Evolutionary conservation across 2,329 filamentous ascomycete genomes (phyloP).

Genomic region (Verticillium nubilum): DNA sequence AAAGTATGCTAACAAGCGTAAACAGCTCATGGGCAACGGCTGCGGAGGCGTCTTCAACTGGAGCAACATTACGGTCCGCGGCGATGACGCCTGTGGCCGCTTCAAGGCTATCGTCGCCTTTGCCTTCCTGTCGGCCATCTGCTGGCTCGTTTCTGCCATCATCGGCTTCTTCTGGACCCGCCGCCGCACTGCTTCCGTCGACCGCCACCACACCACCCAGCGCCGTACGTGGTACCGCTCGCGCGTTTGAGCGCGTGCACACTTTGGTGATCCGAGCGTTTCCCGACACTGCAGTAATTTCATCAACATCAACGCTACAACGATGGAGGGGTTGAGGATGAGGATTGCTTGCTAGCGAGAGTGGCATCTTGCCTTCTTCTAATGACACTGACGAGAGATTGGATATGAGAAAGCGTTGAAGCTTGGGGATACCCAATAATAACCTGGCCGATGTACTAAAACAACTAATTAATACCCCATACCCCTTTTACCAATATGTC

Average conservation of each 20-base stretch:
- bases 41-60: slow-evolving; percentile 58
- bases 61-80: slow-evolving; percentile 43
- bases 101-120: slow-evolving; percentile 71
- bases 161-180: slow-evolving; percentile 52
- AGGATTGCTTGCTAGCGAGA: background rate
- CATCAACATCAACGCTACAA: background rate
- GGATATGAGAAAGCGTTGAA: background rate
- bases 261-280: background rate
- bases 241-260: slow-evolving; percentile 27
- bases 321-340: background rate
- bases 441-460: slow-evolving; percentile 1
- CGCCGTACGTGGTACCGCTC: slow-evolving; percentile 37
- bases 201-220: slow-evolving; percentile 12
- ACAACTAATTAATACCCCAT: background rate
- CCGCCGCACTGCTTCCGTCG: slow-evolving; percentile 26
- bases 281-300: background rate
- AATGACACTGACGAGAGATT: background rate
- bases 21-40: slow-evolving; percentile 34
- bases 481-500: too few relatives aligned
- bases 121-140: slow-evolving; percentile 62
- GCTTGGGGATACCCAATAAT: slow-evolving; percentile 4
- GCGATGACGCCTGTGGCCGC: slow-evolving; percentile 53
- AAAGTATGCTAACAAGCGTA: background rate
- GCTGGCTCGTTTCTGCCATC: slow-evolving; percentile 62
- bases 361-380: background rate